Percentiles rank a stretch among this genome's conserved stretches.
phyloP scores from a whole-genome alignment of 2,329 filamentous ascomycete species.

The Paecilomyces variotii region DNA sequence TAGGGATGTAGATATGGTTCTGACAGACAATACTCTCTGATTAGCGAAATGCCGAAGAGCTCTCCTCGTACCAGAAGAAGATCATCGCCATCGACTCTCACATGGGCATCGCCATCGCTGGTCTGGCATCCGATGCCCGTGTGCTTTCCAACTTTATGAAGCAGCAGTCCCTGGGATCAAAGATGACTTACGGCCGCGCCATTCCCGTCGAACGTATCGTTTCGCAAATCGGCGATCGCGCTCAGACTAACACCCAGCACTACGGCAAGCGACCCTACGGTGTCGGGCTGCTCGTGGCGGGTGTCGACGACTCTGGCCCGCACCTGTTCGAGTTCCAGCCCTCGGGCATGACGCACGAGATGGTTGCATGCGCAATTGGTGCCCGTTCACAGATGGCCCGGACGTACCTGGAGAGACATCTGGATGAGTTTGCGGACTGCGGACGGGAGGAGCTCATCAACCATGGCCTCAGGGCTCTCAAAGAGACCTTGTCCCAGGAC shows the following conservation, averaged over 20 bases:
- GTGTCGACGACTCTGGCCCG: slow-evolving; percentile 86
- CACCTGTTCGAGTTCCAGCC: slow-evolving; percentile 99
- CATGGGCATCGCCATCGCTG: slow-evolving; percentile 89
- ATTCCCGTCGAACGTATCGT: slow-evolving; percentile 87
- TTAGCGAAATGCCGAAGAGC: slow-evolving; percentile 95
- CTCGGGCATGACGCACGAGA: slow-evolving; percentile 91
- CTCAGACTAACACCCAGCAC: slow-evolving; percentile 95
- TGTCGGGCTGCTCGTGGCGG: slow-evolving; percentile 84
- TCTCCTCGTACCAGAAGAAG: slow-evolving; percentile 99
- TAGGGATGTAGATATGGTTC: neutral
- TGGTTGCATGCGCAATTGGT: slow-evolving; percentile 91
- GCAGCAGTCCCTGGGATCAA: slow-evolving; percentile 91
- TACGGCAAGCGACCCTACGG: slow-evolving; percentile 96
- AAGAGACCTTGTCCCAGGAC: slow-evolving; percentile 93
- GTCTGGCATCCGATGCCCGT: slow-evolving; percentile 92
- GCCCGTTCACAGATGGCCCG: slow-evolving; percentile 95
- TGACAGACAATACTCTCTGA: slow-evolving; percentile 6
- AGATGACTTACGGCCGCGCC: slow-evolving; percentile 89
- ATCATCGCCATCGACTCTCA: slow-evolving; percentile 95
- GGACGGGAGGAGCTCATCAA: slow-evolving; percentile 77
- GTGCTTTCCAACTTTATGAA: slow-evolving; percentile 99
- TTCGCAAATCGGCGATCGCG: slow-evolving; percentile 86
- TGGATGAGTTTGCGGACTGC: slow-evolving; percentile 71
- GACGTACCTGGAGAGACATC: slow-evolving; percentile 89
- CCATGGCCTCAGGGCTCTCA: slow-evolving; percentile 83